Evolutionary conservation across 306 rosid species (phyloP), one percentile per base, ranked within the genome.

Genomic region (Vigna angularis): DNA sequence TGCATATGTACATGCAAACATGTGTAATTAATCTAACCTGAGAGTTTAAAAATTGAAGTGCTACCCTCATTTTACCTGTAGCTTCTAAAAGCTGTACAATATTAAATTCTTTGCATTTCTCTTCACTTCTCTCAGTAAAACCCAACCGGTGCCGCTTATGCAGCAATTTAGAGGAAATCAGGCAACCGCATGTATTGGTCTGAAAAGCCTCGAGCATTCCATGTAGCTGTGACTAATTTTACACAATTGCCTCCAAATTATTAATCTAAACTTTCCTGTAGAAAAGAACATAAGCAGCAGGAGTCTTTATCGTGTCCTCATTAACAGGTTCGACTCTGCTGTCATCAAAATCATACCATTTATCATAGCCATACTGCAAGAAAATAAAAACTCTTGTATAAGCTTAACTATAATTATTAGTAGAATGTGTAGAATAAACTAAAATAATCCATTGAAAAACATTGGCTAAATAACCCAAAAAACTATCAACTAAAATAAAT

Each of bases 281-380:
- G 87, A 91, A 91, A 81, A 94, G 96, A 78, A 94, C 91, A 79
- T 94, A 91, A 2, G 98, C 98, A 53, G 97, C 94, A 18, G 91
- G 59, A 40, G 91, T 86, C 84, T 88, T 90, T 38, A 90, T 73
- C 62, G 38, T 68, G 16, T 90, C 94, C 58, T 85, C 87, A 4
- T 56, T 32, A n/a, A 81, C 79, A 26, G 84, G 69, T 48, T 40
- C 34, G 80, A 91, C 98, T 79, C 86, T 85, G 51, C 77, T 87
- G 75, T 94, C 98, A 70, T 94, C 93, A 61, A 94, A 94, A 82
- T 90, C 97, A 11, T 84, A 90, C 97, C 98, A 91, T 59, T 16
- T 75, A 20, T 83, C 87, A 15, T 73, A 40, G 51, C 85, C 89
- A 36, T 78, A 85, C 98, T 94, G 96, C 86, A 83, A 0, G 42